These are phyloP conservation scores for Camellia granthamiana DNA, from an alignment of 148 eudicot genomes.

Conservation along the genomic window DNA sequence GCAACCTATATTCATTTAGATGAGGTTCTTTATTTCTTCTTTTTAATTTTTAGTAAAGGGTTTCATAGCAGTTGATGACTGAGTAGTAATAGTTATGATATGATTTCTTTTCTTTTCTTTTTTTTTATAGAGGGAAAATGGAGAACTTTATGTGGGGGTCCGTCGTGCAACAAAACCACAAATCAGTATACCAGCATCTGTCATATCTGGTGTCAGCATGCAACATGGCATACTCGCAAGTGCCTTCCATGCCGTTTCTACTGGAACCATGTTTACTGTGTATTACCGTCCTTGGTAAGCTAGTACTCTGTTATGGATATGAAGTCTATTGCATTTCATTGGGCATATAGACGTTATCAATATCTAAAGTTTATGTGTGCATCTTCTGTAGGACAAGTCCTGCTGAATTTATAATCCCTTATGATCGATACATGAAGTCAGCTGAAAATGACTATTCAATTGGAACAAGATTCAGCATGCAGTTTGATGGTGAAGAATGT, in stretches of 20 bases:
- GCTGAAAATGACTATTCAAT: slow-evolving; percentile 16
- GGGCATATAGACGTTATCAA: background rate
- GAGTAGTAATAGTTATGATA: too few species aligned
- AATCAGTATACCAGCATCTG: slow-evolving; percentile 7
- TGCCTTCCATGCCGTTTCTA: slow-evolving; percentile 20
- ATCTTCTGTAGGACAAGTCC: slow-evolving; percentile 16
- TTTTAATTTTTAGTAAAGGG: background rate
- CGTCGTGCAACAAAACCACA: slow-evolving; percentile 11
- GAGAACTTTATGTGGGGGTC: slow-evolving; percentile 22
- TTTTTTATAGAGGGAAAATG: slow-evolving; percentile 18
- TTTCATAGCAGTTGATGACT: too few species aligned
- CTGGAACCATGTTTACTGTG: slow-evolving; percentile 21
- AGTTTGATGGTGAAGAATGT: slow-evolving; percentile 12
- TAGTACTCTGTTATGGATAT: background rate
- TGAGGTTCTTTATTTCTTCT: background rate
- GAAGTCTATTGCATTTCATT: background rate
- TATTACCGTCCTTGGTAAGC: slow-evolving; percentile 25
- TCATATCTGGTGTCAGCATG: slow-evolving; percentile 16
- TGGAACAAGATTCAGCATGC: slow-evolving; percentile 23
- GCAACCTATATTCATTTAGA: background rate
- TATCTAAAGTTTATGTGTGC: background rate
- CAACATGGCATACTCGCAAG: slow-evolving; percentile 25
- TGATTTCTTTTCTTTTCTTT: background rate
- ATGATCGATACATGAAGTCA: slow-evolving; percentile 17
- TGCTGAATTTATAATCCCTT: slow-evolving; percentile 16